Conservation (phyloP, 495 filamentous ascomycete genomes). For the Trichoderma erinaceum region DNA sequence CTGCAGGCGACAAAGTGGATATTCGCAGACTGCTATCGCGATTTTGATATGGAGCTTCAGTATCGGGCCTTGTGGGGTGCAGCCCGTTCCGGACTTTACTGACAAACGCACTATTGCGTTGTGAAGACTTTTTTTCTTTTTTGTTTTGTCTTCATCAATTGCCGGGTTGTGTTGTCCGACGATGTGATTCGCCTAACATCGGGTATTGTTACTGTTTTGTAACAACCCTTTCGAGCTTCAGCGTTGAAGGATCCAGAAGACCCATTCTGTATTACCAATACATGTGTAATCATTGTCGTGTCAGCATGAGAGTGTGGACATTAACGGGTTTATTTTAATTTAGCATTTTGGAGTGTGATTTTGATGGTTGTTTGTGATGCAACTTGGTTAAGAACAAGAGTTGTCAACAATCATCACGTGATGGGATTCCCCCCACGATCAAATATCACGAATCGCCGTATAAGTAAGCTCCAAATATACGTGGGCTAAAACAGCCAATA, state of each 20-base stretch:
- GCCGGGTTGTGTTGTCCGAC: not conserved
- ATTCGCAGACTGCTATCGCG: not conserved
- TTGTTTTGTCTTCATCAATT: not conserved
- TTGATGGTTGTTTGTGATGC: not conserved
- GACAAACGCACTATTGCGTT: not conserved
- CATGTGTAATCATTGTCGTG: not conserved
- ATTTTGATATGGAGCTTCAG: not conserved
- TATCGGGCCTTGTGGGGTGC: not conserved
- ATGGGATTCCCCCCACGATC: too few species aligned
- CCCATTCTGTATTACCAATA: conserved; percentile 2
- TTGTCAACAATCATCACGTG: too few species aligned
- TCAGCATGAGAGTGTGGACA: not conserved
- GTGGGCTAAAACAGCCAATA: too few species aligned
- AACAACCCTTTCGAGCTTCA: not conserved
- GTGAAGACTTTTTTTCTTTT: not conserved
- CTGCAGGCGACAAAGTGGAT: not conserved
- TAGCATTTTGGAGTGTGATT: not conserved
- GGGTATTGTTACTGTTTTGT: not conserved
- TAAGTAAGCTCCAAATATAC: too few species aligned
- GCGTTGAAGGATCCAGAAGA: not conserved
- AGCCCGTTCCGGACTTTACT: not conserved
- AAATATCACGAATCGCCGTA: too few species aligned
- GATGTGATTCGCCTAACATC: conserved; percentile 3
- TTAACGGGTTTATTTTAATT: not conserved
- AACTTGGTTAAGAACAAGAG: not conserved